Evolutionary conservation across 2,329 filamentous ascomycete species (phyloP).

Genomic region (Colletotrichum lentis): DNA sequence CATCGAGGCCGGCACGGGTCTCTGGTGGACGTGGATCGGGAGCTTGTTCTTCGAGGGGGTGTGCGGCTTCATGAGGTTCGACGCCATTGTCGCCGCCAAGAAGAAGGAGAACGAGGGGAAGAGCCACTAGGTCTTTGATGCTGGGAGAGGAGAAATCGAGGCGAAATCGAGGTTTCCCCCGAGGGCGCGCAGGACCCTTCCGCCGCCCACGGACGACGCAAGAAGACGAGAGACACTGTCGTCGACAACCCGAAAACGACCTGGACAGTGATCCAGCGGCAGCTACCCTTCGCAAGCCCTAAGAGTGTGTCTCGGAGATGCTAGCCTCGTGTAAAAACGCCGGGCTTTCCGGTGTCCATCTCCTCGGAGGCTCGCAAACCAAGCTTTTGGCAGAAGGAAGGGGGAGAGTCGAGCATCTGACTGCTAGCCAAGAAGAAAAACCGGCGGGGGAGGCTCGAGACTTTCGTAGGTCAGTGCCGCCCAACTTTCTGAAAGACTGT

Average conservation of each 20-base stretch:
- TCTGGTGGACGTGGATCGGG: constrained; percentile 65
- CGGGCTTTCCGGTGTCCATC: not conserved
- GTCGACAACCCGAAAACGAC: too few species aligned
- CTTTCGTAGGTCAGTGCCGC: not conserved
- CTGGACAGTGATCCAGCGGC: not conserved
- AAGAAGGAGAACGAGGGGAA: constrained; percentile 52
- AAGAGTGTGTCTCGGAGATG: not conserved
- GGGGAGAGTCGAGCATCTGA: not conserved
- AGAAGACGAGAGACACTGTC: not conserved
- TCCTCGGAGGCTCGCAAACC: not conserved
- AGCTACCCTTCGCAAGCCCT: not conserved
- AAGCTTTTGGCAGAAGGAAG: not conserved
- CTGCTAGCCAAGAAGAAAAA: not conserved
- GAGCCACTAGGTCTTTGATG: constrained; percentile 48
- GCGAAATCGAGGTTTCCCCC: not conserved
- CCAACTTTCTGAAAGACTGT: not conserved
- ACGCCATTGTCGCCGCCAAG: constrained; percentile 56
- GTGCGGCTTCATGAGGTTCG: constrained; percentile 60
- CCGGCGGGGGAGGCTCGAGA: not conserved
- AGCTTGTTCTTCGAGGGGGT: constrained; percentile 64
- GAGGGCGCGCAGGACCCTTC: not conserved
- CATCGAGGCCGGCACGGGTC: constrained; percentile 53
- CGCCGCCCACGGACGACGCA: not conserved
- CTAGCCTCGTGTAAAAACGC: not conserved
- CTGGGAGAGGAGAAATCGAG: not conserved